phyloP scores from a whole-genome alignment of 2,329 filamentous ascomycete genomes.

The Cladosporium halotolerans region DNA sequence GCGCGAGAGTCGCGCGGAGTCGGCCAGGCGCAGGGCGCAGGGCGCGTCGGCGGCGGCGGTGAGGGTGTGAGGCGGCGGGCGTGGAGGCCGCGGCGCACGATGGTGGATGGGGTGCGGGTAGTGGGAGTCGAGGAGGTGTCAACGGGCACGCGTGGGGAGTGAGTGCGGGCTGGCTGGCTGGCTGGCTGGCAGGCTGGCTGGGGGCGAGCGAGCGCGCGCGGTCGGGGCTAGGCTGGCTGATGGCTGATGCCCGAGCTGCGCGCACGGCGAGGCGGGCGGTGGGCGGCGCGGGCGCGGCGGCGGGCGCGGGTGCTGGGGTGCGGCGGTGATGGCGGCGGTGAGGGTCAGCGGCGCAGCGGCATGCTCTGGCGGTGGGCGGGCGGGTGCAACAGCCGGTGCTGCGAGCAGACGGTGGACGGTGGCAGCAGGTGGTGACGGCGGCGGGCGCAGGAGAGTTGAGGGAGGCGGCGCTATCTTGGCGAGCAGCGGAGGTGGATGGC shows the following conservation, averaged over 20 bases:
- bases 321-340: not conserved
- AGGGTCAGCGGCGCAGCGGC: not conserved
- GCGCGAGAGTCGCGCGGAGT: not conserved
- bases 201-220: not conserved
- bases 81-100: not conserved
- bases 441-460: no score
- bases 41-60: constrained; percentile 1
- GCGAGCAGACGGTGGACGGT: not conserved
- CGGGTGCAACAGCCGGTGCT: not conserved
- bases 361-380: not conserved
- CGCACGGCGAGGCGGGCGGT: not conserved
- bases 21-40: constrained; percentile 11
- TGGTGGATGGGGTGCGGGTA: not conserved
- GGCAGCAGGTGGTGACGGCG: no score
- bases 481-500: no score
- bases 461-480: no score
- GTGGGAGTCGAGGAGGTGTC: not conserved
- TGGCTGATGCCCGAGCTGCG: not conserved
- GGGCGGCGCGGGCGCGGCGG: not conserved
- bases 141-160: constrained; percentile 1
- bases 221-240: no score
- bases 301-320: not conserved
- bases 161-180: not conserved
- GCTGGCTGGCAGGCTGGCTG: not conserved
- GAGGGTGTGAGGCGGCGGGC: not conserved